Evolutionary conservation across 78 protist genomes (phyloP), one percentile per base, ranked within the genome.

Genomic region (Creolimax fragrantissima): DNA sequence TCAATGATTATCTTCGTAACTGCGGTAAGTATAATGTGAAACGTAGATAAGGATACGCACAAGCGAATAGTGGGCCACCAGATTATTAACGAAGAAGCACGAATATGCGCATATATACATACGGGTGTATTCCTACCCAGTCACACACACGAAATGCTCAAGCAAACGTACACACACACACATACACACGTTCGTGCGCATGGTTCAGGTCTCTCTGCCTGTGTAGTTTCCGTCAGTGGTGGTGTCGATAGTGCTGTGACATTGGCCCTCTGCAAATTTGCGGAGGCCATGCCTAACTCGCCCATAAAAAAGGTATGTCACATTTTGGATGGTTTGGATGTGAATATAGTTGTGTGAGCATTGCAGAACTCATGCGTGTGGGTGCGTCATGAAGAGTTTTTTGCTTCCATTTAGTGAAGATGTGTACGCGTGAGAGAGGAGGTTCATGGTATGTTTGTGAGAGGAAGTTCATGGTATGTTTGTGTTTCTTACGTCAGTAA

Each of bases 181-280:
- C 74, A 58, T 17, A 58, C 74, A 58, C 74, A 58, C 74, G 17
- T 17, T 32, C 74, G 17, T 17, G 17, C 74, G 17, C 74, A 58
- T 17, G 17, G 39, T 32, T 5, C 86, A 83, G 86, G 86, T 6
- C 86, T 83, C 5, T 43, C 45, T 5, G 74, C 45, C 6, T 45
- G 74, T n/a, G 11, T 7, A 5, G 11, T 88, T n/a, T 88, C 74
- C 43, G 44, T 45, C 37, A 92, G 94, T 37, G 97, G 97, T 17
- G 97, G 97, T 35, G 93, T 96, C 39, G 97, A 96, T 84, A 89
- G 94, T 36, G 84, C 97, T 3, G 95, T 93, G 17, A 93, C 92
- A 17, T 43, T 95, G 5, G 93, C 95, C 2, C 88, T 95, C 35
- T 91, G 93, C 92, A 24, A 3, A n/a, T 5, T 44, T 3, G 94